Evolutionary conservation across 176 grass and related monocot genomes (phyloP).

Genomic region (Carex scoparia): DNA sequence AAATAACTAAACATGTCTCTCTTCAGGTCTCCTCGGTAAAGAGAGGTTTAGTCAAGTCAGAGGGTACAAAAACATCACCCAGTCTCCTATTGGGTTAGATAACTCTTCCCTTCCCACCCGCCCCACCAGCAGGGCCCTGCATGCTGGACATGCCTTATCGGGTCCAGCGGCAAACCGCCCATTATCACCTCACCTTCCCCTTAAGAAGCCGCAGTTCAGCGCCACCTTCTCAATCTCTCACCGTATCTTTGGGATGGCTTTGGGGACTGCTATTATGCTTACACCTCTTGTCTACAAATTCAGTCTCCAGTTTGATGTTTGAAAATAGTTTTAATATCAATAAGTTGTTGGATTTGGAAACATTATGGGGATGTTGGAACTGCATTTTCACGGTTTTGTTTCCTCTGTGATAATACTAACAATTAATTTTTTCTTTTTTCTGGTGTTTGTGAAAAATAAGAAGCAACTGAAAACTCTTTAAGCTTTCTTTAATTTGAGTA

Average conservation of each 20-base stretch:
- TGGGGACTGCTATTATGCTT: conserved; percentile 51
- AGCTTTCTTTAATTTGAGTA: conserved; percentile 12
- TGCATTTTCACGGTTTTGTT: neutral
- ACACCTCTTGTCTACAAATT: conserved; percentile 57
- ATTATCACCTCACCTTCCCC: conserved; percentile 66
- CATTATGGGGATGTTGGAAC: conserved; percentile 3
- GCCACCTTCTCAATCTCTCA: conserved; percentile 75
- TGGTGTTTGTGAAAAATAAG: conserved; percentile 27
- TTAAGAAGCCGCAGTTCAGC: conserved; percentile 77
- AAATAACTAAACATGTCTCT: neutral
- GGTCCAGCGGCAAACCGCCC: conserved; percentile 57
- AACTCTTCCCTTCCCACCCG: conserved; percentile 3
- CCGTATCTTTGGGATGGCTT: conserved; percentile 50
- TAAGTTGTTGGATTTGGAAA: neutral
- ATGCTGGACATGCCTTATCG: conserved; percentile 31
- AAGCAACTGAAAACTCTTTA: neutral
- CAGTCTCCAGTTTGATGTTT: conserved; percentile 54
- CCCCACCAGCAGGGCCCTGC: conserved; percentile 21
- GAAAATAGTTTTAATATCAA: conserved; percentile 20
- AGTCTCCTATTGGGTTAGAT: neutral
- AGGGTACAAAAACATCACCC: conserved; percentile 1
- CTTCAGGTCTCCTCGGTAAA: neutral
- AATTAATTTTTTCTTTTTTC: neutral
- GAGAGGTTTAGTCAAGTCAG: conserved; percentile 10
- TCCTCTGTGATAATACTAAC: conserved; percentile 29